Base-by-base conservation (phyloP, 2,329 filamentous ascomycete genomes). In the Dactylella cylindrospora region DNA sequence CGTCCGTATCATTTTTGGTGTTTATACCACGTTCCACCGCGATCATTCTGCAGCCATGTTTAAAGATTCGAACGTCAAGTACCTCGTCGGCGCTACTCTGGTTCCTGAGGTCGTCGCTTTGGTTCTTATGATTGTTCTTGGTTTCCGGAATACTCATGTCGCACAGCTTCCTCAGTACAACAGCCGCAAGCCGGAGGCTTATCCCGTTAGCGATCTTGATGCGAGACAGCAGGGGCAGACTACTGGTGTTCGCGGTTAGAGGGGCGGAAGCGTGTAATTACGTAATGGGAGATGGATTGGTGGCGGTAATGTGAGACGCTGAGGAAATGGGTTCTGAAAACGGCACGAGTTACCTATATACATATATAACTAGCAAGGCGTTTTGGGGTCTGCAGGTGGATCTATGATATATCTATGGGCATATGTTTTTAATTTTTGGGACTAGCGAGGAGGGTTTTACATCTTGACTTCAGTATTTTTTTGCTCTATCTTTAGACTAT, bases 1-100 rank as follows among this genome's bases (percentile, higher is more conserved):
- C 45, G 39, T 46, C 45, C 59, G 59, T n/a, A 64, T 64, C n/a
- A 57, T 64, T 38, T 64, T 57, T 25, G 39, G 39, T 9, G 50
- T 55, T 12, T 55, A 57, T 45, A 41, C 50, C 2, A 64, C 51
- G 32, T 64, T 64, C 51, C 33, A 64, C 59, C 50, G 51, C 26
- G 15, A 19, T 2, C 46, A 55, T 22, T 57, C 50, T 8, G 45
- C 45, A 17, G 45, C 57, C 25, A 45, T 4, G 0, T 55, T 57
- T 17, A 51, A 17, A 2, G 19, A 3, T 0, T 19, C 26, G 2
- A 52, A 57, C 17, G 44, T 55, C 1, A 51, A 52, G 20, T 64
- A 64, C 51, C 45, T 57, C 13, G 41, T 64, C 45, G 59, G 59
- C 22, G 46, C 51, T 3, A 41, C 41, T 4, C n/a, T 64, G 20